Evolutionary conservation across 768 basidiomycete species (phyloP), one percentile per base, ranked within the genome.

Genomic region (Boletus fagicola): DNA sequence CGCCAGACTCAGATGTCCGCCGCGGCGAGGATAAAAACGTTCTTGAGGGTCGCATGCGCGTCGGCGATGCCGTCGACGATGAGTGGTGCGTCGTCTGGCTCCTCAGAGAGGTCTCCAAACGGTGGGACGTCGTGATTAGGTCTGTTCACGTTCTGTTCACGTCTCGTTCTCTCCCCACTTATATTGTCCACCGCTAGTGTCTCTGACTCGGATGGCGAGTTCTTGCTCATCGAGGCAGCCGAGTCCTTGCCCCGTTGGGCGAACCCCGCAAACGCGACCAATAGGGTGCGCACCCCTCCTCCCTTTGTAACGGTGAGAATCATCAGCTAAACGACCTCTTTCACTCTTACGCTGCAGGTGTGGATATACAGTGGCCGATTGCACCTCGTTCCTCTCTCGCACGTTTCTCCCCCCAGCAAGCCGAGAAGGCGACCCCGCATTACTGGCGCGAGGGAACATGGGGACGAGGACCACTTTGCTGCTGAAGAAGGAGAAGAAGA

Each of bases 41-140:
- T 42, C 73, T 98, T 1, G 86, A 93, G 66, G 94, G 95, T 10
- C 76, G 79, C 45, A 91, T 95, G 87, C 79, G 94, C 45, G 90
- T 98, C 24, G 96, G 97, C 3, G 97, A 99, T 73, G 90, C 86
- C 51, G 82, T 98, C n/a, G 95, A 99, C 71, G 97, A 99, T 65
- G 97, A 99, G 73, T 99, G 97, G 97, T 88, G 87, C 69, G 80
- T 83, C 15, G 94, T 98, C 18, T 98, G 92, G 92, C 76, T 98
- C 47, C 75, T 98, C 56, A 81, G 79, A 64, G 82, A 92, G 72
- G 78, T 96, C 56, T 88, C 86, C 59, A 74, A 78, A 40, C 84
- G 83, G 59, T 95, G 89, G 88, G 88, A 94, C 62, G 72, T 94
- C 38, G 84, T 82, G 11, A 83, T 93, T 54, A 87, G 88, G 94